phyloP scores from a whole-genome alignment of 1,284 basidiomycete species.

The Marasmius tenuissimus region DNA sequence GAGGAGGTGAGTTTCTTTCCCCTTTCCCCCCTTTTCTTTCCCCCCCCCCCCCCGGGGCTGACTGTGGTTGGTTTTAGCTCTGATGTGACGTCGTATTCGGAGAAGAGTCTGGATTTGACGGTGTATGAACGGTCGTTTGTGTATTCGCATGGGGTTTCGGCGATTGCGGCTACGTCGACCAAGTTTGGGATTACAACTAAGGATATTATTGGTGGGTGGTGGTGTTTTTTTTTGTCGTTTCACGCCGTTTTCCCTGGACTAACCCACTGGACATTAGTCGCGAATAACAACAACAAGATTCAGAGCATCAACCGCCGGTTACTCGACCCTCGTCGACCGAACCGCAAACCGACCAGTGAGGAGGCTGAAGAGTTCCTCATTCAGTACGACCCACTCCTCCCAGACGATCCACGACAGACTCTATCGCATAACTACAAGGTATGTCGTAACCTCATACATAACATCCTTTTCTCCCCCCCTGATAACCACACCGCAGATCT shows the following conservation, averaged over 20 bases:
- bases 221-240: too few species aligned
- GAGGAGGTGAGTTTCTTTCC: slow-evolving; percentile 52
- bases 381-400: slow-evolving; percentile 81
- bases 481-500: not conserved
- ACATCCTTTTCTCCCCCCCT: slow-evolving; percentile 3
- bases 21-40: too few species aligned
- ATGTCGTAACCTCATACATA: slow-evolving; percentile 23
- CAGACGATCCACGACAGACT: slow-evolving; percentile 71
- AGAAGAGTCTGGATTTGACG: slow-evolving; percentile 50
- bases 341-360: slow-evolving; percentile 71
- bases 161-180: slow-evolving; percentile 76
- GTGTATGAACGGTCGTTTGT: slow-evolving; percentile 73
- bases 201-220: slow-evolving; percentile 79
- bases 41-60: too few species aligned
- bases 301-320: slow-evolving; percentile 74
- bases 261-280: slow-evolving; percentile 55
- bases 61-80: slow-evolving; percentile 47
- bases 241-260: too few species aligned
- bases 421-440: slow-evolving; percentile 82
- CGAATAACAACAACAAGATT: slow-evolving; percentile 76
- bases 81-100: slow-evolving; percentile 70
- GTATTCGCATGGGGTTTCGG: slow-evolving; percentile 66
- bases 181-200: slow-evolving; percentile 88
- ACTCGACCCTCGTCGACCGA: slow-evolving; percentile 85
- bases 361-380: slow-evolving; percentile 88